Conservation (phyloP, 208 protist genomes). For the Naegleria gruberi region DNA sequence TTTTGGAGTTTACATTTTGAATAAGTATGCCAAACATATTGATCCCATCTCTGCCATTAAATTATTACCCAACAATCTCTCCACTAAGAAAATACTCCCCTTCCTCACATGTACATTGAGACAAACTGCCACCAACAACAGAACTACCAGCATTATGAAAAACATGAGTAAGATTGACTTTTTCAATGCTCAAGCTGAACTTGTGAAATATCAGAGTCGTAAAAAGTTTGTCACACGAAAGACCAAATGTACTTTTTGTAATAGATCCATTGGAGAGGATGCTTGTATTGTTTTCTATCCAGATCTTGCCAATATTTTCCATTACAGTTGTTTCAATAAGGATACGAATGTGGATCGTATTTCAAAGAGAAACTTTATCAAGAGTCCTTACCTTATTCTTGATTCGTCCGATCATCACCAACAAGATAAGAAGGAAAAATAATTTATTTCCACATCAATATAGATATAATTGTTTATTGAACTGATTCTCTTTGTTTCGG, state of each 20-base stretch:
- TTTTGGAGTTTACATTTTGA: background rate
- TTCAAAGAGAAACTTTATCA: background rate
- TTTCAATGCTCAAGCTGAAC: background rate
- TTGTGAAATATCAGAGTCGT: background rate
- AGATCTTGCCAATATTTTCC: background rate
- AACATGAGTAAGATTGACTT: background rate
- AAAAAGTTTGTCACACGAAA: background rate
- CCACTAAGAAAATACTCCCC: background rate
- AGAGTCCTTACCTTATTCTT: background rate
- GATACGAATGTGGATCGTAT: background rate
- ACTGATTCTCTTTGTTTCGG: too few species aligned
- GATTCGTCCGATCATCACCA: background rate
- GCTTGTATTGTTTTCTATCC: background rate
- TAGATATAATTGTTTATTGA: too few species aligned
- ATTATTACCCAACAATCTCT: background rate
- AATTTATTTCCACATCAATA: too few species aligned
- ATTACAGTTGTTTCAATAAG: background rate
- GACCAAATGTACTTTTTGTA: background rate
- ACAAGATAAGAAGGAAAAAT: too few species aligned
- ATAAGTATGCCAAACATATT: background rate
- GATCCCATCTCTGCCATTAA: background rate
- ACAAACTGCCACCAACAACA: background rate
- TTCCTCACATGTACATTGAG: background rate
- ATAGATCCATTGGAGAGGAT: background rate
- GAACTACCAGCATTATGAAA: background rate